Evolutionary conservation across 768 basidiomycete species (phyloP), one percentile per base, ranked within the genome.

Genomic region (Pleurotus eryngii): DNA sequence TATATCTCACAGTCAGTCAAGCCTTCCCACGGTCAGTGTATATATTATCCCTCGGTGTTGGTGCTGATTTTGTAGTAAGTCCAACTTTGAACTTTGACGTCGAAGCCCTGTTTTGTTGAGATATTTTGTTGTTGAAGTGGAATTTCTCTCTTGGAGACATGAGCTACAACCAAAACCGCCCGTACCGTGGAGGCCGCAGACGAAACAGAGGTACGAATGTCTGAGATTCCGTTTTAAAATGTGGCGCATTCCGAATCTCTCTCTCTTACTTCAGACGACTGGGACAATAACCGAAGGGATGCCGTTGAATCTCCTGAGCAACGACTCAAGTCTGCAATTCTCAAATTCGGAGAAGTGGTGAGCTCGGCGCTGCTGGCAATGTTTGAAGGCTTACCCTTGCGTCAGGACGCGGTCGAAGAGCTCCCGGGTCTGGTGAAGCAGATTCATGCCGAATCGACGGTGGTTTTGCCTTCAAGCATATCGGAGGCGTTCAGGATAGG

Each of bases 311-410:
- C 87, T 2, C 88, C 89, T 4, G 88, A 90, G 61, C 82, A 91
- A 59, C 87, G 81, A 65, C 73, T 92, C 38, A 85, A 82, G 68
- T 76, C 73, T 49, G 72, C 81, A 43, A 86, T 93, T 60, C 73
- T 91, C 64, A 87, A 84, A 65, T 73, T 89, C 51, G 91, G 90
- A 42, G 91, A 93, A 80, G 89, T 90, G 71, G 91, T 92, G 65
- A 76, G 89, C 46, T 14, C 22, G 46, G 75, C 17, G 38, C 27
- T 2, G 22, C 15, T 11, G 39, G 39, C 27, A 18, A 35, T 49
- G 24, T 4, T 24, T 14, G 27, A 9, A 53, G 45, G 26, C 50
- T 58, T 54, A 51, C 57, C 57, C 58, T 57, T 56, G 46, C 49
- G 24, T 35, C 60, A 92, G 91, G 89, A 92, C 61, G 77, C 84